A percentile compares a stretch with the other conserved stretches of the same genome.
These are phyloP conservation scores for Microcyclosporella mali DNA, from an alignment of 2,329 filamentous ascomycete species.

Conservation along the genomic window DNA sequence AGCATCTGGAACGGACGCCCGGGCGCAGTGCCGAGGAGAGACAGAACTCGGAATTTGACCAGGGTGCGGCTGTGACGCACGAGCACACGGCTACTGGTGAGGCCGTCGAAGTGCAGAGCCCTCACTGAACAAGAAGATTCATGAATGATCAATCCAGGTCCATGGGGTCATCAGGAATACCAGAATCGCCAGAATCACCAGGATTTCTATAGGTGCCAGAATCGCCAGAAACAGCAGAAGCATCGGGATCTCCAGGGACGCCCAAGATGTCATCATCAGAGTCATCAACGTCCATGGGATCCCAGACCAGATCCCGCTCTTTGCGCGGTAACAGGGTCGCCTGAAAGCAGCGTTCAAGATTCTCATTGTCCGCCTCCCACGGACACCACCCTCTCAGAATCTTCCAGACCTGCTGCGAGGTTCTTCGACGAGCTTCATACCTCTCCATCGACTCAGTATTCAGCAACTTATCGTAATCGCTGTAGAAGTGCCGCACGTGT, in stretches of 20 bases:
- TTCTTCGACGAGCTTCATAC: slow-evolving; percentile 25
- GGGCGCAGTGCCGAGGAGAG: slow-evolving; percentile 4
- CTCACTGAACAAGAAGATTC: neutral
- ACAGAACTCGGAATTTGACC: slow-evolving; percentile 5
- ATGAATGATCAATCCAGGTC: slow-evolving; percentile 5
- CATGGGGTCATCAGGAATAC: slow-evolving; percentile 2
- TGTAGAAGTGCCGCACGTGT: slow-evolving; percentile 56
- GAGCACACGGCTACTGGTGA: neutral
- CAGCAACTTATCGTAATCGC: slow-evolving; percentile 55
- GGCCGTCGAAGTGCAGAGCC: slow-evolving; percentile 2
- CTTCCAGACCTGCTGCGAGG: slow-evolving; percentile 24
- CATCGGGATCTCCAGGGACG: neutral
- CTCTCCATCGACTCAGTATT: slow-evolving; percentile 21
- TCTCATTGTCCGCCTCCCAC: slow-evolving; percentile 28
- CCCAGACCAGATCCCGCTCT: slow-evolving; percentile 12
- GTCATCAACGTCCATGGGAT: slow-evolving; percentile 10
- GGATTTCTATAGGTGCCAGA: too few relatives aligned
- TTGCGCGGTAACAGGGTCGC: slow-evolving; percentile 26
- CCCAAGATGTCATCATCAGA: neutral
- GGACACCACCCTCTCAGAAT: slow-evolving; percentile 29
- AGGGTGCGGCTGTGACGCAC: neutral
- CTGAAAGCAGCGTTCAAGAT: slow-evolving; percentile 24
- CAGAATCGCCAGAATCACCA: too few relatives aligned
- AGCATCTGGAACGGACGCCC: slow-evolving; percentile 13
- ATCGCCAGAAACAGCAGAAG: neutral